Evolutionary conservation across 2,329 filamentous ascomycete genomes (phyloP).

Genomic region (Fusarium hostae): DNA sequence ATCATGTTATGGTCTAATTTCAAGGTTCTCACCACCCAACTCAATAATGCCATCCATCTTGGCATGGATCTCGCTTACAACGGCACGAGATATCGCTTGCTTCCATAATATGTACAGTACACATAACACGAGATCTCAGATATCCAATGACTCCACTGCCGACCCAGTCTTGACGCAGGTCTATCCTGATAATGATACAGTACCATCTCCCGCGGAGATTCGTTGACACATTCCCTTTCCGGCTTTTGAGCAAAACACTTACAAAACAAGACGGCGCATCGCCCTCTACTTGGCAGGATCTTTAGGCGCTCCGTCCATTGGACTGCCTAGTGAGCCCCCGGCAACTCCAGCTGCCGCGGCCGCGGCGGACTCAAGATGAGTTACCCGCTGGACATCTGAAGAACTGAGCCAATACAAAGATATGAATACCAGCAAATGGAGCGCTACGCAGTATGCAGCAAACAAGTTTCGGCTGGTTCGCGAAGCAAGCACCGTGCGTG

Average conservation of each 20-base stretch:
- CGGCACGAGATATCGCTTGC: constrained; percentile 12
- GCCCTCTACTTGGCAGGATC: constrained; percentile 39
- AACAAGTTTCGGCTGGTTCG: constrained; percentile 93
- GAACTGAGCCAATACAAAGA: constrained; percentile 87
- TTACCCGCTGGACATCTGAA: constrained; percentile 71
- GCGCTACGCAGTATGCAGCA: constrained; percentile 86
- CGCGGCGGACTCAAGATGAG: constrained; percentile 62
- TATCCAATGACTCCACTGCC: constrained; percentile 25
- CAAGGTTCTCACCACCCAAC: constrained; percentile 11
- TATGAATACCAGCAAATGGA: constrained; percentile 89
- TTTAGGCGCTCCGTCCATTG: constrained; percentile 44
- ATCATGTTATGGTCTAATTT: constrained; percentile 26
- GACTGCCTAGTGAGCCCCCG: constrained; percentile 48
- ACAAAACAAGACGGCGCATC: constrained; percentile 20
- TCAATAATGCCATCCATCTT: constrained; percentile 12
- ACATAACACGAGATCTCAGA: constrained; percentile 10
- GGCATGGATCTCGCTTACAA: constrained; percentile 17
- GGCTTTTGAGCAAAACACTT: constrained; percentile 24
- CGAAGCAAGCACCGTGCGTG: constrained; percentile 89
- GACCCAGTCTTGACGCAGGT: neutral
- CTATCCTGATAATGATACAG: constrained; percentile 31
- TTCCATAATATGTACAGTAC: constrained; percentile 3
- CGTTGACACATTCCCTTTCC: constrained; percentile 13
- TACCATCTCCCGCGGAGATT: constrained; percentile 16
- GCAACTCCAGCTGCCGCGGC: constrained; percentile 58